These are phyloP conservation scores for Quercus robur DNA, from an alignment of 306 rosid genomes.

Conservation along the genomic window DNA sequence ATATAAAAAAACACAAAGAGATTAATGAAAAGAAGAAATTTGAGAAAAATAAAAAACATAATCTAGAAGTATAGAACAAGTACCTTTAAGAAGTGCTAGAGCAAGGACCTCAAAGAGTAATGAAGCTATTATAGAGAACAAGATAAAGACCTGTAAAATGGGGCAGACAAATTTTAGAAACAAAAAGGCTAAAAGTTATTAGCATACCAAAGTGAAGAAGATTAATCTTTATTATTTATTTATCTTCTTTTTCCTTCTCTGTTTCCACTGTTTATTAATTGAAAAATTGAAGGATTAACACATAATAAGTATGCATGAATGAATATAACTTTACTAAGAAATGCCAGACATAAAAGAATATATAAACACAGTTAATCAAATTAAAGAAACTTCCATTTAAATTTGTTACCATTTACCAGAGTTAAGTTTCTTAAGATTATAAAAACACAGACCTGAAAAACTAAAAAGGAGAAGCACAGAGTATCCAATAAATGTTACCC, in stretches of 20 bases:
- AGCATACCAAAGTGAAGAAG: neutral
- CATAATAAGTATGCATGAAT: neutral
- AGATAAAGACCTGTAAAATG: slow-evolving; percentile 74
- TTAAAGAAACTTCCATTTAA: neutral
- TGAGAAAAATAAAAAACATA: neutral
- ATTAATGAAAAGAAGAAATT: neutral
- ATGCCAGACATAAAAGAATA: neutral
- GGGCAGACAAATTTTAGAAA: neutral
- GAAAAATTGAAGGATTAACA: neutral
- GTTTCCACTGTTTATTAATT: neutral
- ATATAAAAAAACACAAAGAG: slow-evolving; percentile 5
- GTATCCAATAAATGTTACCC: neutral
- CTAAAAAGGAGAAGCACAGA: neutral
- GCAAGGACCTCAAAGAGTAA: slow-evolving; percentile 71
- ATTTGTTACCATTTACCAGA: neutral
- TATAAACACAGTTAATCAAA: neutral
- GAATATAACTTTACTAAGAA: neutral
- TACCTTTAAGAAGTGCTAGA: slow-evolving; percentile 72
- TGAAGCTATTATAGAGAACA: slow-evolving; percentile 59
- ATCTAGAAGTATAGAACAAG: slow-evolving; percentile 15
- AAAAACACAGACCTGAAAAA: neutral
- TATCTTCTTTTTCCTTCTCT: neutral
- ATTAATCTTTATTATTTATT: neutral
- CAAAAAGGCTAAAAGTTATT: neutral
- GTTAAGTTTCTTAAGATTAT: neutral